These are phyloP conservation scores for Trifolium dubium DNA, from an alignment of 306 rosid species.

Conservation along the genomic window DNA sequence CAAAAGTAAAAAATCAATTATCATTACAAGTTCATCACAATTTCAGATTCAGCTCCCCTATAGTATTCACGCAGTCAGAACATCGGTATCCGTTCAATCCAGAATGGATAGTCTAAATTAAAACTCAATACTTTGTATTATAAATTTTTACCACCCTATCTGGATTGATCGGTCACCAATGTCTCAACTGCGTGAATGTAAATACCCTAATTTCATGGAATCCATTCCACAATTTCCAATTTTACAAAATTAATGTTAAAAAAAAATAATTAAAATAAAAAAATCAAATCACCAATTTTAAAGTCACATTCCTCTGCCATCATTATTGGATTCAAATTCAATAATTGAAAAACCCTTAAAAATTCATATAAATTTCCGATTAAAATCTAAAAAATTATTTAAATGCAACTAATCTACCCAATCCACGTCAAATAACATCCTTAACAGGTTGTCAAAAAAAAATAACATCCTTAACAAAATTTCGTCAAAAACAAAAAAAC, in stretches of 20 bases:
- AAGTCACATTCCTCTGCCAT: constrained; percentile 42
- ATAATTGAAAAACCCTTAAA: neutral
- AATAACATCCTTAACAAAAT: neutral
- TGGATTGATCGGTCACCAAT: neutral
- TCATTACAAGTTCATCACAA: constrained; percentile 15
- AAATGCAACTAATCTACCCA: neutral
- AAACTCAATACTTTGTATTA: neutral
- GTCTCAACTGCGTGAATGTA: neutral
- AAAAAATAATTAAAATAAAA: neutral
- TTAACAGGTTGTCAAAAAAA: too few relatives aligned
- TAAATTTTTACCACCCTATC: neutral
- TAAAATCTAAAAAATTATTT: neutral
- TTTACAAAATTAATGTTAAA: neutral
- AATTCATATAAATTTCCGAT: neutral
- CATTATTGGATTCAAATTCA: constrained; percentile 41
- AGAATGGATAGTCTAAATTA: neutral
- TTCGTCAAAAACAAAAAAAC: too few relatives aligned
- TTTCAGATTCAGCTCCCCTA: neutral
- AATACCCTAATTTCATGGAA: neutral
- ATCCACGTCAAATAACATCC: neutral
- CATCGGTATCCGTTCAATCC: neutral
- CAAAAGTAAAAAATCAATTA: constrained; percentile 13
- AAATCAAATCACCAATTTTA: constrained; percentile 28
- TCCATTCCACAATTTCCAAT: neutral
- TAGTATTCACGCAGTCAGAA: neutral